phyloP scores from a whole-genome alignment of 1,284 basidiomycete species.

The Marasmius tenuissimus region DNA sequence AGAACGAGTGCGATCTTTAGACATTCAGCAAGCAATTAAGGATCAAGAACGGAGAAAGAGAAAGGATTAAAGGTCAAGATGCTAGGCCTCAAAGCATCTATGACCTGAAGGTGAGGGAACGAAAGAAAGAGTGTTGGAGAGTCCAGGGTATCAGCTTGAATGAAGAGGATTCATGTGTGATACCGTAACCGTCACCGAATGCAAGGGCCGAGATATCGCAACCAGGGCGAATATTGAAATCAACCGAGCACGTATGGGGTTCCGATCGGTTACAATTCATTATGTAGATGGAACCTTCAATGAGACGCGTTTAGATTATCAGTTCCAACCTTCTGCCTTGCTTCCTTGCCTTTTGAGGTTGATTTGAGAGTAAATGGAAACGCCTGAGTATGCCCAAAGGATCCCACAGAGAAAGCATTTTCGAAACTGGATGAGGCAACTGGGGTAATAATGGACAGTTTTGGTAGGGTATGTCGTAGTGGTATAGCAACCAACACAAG shows the following conservation, averaged over 20 bases:
- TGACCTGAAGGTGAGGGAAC: conserved; percentile 23
- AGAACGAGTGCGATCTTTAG: conserved; percentile 42
- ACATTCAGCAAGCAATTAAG: conserved; percentile 38
- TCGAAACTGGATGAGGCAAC: not conserved
- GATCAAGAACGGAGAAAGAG: conserved; percentile 26
- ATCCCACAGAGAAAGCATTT: not conserved
- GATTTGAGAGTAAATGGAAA: too few species aligned
- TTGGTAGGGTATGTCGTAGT: not conserved
- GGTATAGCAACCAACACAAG: not conserved
- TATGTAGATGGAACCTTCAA: conserved; percentile 4
- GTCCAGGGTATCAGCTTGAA: conserved; percentile 10
- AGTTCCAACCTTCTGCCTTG: not conserved
- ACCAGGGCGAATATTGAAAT: conserved; percentile 13
- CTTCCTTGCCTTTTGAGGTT: not conserved
- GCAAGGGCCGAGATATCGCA: conserved; percentile 13
- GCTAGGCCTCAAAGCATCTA: conserved; percentile 43
- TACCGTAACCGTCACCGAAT: conserved; percentile 8
- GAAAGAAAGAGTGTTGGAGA: conserved; percentile 15
- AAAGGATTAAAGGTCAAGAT: conserved; percentile 25
- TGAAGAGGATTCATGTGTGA: conserved; percentile 13
- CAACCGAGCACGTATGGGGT: conserved; percentile 1
- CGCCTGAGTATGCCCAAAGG: not conserved
- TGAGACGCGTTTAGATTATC: not conserved
- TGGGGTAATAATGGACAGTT: not conserved
- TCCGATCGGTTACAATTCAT: conserved; percentile 14